Evolutionary conservation across 352 stramenopile genomes (phyloP), one percentile per base, ranked within the genome.

Genomic region (Peronospora tabacina): DNA sequence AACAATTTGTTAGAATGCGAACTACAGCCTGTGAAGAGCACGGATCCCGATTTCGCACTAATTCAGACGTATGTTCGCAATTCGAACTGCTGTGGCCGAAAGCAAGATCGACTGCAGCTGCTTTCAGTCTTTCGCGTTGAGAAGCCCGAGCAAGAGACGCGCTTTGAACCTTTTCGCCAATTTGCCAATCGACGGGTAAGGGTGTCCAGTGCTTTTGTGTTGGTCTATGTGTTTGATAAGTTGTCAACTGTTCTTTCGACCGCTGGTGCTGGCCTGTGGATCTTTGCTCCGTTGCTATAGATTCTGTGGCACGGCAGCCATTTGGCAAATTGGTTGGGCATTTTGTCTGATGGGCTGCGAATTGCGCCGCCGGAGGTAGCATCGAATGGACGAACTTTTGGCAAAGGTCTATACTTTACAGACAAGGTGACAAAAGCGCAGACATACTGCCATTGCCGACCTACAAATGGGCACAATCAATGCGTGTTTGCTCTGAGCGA

Each of bases 231-330:
- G 16, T 3, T 49, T 55, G 33, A 36, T 52, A 43, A 42, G 15
- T 32, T 58, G 30, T 48, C 50, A 46, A 22, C 20, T 46, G 33
- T 52, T 49, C 10, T 53, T 16, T 38, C 24, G 13, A 19, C 22
- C 11, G 22, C 46, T 47, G 34, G 33, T 34, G 43, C 46, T 65
- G 61, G 61, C 44, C 40, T 65, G 46, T 46, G 56, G 36, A 49
- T 26, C 49, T 61, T 42, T 62, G 35, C 35, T 55, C 33, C 28
- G 30, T 58, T 62, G 54, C 45, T 45, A 49, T 61, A 85, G 73
- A 77, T 95, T 45, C 49, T 95, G 33, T 95, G 85, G 85, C 85
- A 95, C 35, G 85, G 84, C n/a, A 94, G 75, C 36, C 66, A 77
- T 29, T 58, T 92, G 52, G 68, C 61, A 49, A 95, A 95, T 53